Conservation (phyloP, 2,329 filamentous ascomycete genomes). For the Phaeosphaeriaceae sp. region DNA sequence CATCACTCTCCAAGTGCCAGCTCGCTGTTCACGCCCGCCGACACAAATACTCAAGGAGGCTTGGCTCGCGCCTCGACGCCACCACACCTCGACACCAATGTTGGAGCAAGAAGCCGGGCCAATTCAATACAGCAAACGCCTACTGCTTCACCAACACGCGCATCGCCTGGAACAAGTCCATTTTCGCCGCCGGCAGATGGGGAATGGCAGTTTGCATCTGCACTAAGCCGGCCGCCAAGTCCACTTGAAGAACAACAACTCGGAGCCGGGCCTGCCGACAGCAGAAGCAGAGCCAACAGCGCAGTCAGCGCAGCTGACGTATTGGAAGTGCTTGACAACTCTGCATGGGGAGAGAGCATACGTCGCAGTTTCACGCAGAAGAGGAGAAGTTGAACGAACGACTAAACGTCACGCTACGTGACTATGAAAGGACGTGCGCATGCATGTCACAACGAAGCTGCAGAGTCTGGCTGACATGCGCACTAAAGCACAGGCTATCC, state of each 20-base stretch:
- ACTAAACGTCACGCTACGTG: background rate
- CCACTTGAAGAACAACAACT: conserved; percentile 37
- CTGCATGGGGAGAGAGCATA: conserved; percentile 92
- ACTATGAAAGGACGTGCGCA: background rate
- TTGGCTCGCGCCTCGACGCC: conserved; percentile 36
- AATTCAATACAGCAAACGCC: conserved; percentile 51
- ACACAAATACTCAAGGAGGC: conserved; percentile 33
- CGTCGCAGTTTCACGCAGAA: conserved; percentile 80
- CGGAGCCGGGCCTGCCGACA: conserved; percentile 41
- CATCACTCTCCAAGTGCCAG: conserved; percentile 42
- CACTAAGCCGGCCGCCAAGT: conserved; percentile 48
- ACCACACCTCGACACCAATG: conserved; percentile 34
- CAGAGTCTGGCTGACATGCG: background rate
- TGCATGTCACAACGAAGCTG: background rate
- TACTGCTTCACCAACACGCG: conserved; percentile 40
- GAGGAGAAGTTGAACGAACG: conserved; percentile 41
- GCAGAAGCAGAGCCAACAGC: conserved; percentile 70
- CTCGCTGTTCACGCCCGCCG: conserved; percentile 42
- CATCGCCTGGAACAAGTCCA: conserved; percentile 35
- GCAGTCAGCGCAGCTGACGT: conserved; percentile 78
- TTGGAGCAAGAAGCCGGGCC: conserved; percentile 37
- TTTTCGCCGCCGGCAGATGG: conserved; percentile 37
- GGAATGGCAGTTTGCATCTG: conserved; percentile 57
- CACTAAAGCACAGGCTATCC: background rate
- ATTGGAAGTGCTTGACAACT: conserved; percentile 84